A percentile compares a stretch with the other conserved stretches of the same genome.
Conservation (phyloP, 805 yeast species). For the Millerozyma miso region DNA sequence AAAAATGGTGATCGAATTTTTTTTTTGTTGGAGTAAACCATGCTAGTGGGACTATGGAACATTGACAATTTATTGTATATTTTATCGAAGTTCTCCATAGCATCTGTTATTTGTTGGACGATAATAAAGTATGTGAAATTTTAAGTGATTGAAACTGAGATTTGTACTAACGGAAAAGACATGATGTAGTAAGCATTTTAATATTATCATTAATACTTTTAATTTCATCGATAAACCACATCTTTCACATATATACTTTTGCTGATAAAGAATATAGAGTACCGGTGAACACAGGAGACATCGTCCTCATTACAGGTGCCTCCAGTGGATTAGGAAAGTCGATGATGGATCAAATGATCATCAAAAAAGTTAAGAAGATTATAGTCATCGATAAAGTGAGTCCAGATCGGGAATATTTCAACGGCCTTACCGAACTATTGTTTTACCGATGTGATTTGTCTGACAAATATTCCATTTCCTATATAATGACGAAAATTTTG, state of each 20-base stretch:
- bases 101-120: not conserved
- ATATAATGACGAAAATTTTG: constrained; percentile 19
- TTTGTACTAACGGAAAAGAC: not conserved
- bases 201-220: not conserved
- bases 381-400: constrained; percentile 30
- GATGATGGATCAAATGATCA: constrained; percentile 24
- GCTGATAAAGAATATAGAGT: not conserved
- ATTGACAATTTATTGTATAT: not conserved
- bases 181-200: not conserved
- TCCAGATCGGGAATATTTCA: constrained; percentile 10
- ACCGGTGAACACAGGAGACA: constrained; percentile 9
- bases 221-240: not conserved
- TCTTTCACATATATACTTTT: not conserved
- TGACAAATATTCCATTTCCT: constrained; percentile 11
- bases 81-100: not conserved
- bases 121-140: not conserved
- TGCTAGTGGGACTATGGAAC: not conserved
- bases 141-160: not conserved
- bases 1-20: not conserved
- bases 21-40: not conserved
- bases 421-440: constrained; percentile 11
- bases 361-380: constrained; percentile 8
- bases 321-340: constrained; percentile 47
- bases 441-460: constrained; percentile 24
- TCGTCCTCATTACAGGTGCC: constrained; percentile 49